Evolutionary conservation across 129 eudicot genomes (phyloP).

Genomic region (Artemisia argyi): DNA sequence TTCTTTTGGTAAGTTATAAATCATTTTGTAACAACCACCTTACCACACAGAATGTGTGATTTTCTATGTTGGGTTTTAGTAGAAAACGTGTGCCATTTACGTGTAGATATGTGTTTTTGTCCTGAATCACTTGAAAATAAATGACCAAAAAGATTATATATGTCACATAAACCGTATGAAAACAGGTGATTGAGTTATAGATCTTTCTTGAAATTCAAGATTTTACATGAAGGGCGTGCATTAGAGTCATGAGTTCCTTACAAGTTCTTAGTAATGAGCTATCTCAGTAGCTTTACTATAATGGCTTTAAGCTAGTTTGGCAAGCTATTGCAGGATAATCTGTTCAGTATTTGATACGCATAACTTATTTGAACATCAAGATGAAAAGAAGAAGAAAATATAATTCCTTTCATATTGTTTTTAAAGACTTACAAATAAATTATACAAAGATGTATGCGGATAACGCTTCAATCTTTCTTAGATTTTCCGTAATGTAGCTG

Average conservation of each 20-base stretch:
- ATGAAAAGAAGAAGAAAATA: too few species aligned
- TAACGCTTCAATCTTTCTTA: slow-evolving; percentile 9
- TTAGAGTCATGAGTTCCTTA: not conserved
- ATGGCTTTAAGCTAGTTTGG: too few species aligned
- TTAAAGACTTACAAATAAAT: not conserved
- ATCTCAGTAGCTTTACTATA: not conserved
- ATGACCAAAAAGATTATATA: slow-evolving; percentile 11
- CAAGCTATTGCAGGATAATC: too few species aligned
- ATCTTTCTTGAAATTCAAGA: not conserved
- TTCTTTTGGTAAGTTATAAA: slow-evolving; percentile 17
- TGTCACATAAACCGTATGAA: slow-evolving; percentile 11
- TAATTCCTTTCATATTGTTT: not conserved
- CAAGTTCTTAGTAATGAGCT: not conserved
- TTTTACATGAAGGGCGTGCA: not conserved
- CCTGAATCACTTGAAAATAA: slow-evolving; percentile 9
- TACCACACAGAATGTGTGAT: slow-evolving; percentile 29
- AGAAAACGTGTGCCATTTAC: slow-evolving; percentile 10
- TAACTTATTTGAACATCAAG: slow-evolving; percentile 2
- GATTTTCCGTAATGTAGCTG: not conserved
- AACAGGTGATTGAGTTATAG: not conserved
- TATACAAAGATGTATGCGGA: not conserved
- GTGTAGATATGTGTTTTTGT: slow-evolving; percentile 1
- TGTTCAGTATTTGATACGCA: not conserved
- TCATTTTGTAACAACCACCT: slow-evolving; percentile 36
- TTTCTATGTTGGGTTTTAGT: slow-evolving; percentile 17